Percentiles rank a stretch among this genome's conserved stretches.
Conservation (phyloP, 140 eudicot species). For the Stevia rebaudiana region DNA sequence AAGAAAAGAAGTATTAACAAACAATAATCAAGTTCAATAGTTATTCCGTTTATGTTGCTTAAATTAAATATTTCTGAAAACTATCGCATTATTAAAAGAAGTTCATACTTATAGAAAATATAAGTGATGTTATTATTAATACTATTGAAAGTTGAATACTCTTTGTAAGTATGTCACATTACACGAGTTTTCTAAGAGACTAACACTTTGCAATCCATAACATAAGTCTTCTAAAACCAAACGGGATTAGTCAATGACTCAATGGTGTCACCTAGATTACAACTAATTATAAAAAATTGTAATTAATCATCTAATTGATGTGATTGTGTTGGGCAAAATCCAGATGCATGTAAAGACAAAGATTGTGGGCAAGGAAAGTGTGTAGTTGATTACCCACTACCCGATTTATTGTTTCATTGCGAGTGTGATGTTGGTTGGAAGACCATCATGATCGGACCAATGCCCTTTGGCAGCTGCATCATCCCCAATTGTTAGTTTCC, state of each 20-base stretch:
- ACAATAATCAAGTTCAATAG: not conserved
- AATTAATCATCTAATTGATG: not conserved
- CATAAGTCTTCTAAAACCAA: not conserved
- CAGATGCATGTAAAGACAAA: slow-evolving; percentile 31
- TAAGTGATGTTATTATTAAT: too few species aligned
- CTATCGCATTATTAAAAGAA: too few species aligned
- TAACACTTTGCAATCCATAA: not conserved
- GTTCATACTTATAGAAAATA: too few species aligned
- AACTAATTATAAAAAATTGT: not conserved
- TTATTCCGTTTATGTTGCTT: too few species aligned
- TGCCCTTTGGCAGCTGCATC: slow-evolving; percentile 42
- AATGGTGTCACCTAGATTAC: too few species aligned
- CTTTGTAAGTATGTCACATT: not conserved
- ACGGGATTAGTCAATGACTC: not conserved
- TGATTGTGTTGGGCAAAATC: not conserved
- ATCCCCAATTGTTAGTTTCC: slow-evolving; percentile 59
- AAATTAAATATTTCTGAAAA: too few species aligned
- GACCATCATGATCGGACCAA: slow-evolving; percentile 35
- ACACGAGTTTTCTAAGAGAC: not conserved
- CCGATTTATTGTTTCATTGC: slow-evolving; percentile 21
- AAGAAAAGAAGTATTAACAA: too few species aligned
- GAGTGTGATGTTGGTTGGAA: slow-evolving; percentile 57
- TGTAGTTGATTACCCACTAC: not conserved
- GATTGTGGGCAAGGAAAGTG: slow-evolving; percentile 55
- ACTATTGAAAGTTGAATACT: too few species aligned